Percentiles rank a stretch among this genome's conserved stretches.
Conservation (phyloP, 2,329 filamentous ascomycete genomes). For the Capronia epimyces region DNA sequence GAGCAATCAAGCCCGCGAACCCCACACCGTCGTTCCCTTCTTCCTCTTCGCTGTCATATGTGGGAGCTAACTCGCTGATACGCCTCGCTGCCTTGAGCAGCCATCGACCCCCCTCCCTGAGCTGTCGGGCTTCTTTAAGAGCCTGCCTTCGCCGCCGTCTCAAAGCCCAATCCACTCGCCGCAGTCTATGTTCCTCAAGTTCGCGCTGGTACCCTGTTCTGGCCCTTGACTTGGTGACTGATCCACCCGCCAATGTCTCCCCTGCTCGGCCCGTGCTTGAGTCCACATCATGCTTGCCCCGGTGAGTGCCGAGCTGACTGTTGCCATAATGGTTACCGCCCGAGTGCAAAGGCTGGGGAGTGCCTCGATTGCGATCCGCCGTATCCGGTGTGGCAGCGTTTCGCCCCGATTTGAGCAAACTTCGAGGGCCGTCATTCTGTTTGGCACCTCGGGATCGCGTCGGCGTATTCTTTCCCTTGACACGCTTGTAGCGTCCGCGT, state of each 20-base stretch:
- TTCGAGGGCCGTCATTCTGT: conserved; percentile 30
- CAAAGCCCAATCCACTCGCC: conserved; percentile 45
- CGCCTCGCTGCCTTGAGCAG: conserved; percentile 40
- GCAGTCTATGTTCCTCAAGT: conserved; percentile 45
- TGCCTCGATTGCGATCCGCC: conserved; percentile 18
- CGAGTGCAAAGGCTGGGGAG: conserved; percentile 34
- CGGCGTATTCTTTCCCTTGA: conserved; percentile 29
- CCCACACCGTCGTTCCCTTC: conserved; percentile 40
- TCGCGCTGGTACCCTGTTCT: conserved; percentile 48
- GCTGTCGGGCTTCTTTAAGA: conserved; percentile 35
- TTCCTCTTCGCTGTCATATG: conserved; percentile 46
- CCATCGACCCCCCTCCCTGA: conserved; percentile 38
- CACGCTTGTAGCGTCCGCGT: conserved; percentile 38
- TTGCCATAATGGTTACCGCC: conserved; percentile 40
- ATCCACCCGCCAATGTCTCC: conserved; percentile 31
- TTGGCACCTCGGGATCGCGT: conserved; percentile 31
- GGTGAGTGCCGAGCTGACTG: conserved; percentile 34
- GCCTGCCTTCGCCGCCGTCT: conserved; percentile 39
- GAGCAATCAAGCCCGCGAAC: conserved; percentile 22
- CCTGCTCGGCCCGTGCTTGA: conserved; percentile 29
- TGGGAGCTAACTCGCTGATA: conserved; percentile 40
- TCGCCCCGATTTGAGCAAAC: conserved; percentile 43
- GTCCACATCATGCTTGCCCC: conserved; percentile 14
- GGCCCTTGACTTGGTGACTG: conserved; percentile 42
- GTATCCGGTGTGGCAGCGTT: conserved; percentile 35